Evolutionary conservation across 2,329 filamentous ascomycete genomes (phyloP).

Genomic region (Geosmithia morbida): DNA sequence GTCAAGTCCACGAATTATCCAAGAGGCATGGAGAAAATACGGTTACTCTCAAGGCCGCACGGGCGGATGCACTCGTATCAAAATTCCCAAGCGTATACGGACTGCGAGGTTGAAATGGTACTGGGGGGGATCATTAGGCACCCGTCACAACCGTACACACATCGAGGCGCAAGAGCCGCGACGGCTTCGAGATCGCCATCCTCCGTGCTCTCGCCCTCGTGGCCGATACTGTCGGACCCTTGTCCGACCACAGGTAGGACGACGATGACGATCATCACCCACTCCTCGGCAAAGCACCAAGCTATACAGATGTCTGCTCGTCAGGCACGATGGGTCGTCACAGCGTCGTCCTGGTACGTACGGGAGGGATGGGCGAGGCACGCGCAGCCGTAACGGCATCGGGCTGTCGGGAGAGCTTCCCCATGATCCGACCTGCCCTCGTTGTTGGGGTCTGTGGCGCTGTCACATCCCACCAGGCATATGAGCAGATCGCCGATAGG

Average conservation of each 20-base stretch:
- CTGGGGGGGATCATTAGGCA: too few relatives aligned
- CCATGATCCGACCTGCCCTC: conserved; percentile 12
- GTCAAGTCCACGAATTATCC: too few relatives aligned
- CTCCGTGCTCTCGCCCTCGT: conserved; percentile 6
- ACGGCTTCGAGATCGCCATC: conserved; percentile 4
- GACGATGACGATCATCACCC: neutral
- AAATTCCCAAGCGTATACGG: too few relatives aligned
- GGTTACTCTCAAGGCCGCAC: too few relatives aligned
- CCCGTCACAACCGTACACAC: too few relatives aligned
- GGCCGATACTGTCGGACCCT: conserved; percentile 4
- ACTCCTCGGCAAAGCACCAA: conserved; percentile 5
- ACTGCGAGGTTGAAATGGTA: too few relatives aligned
- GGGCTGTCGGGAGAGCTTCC: conserved; percentile 1
- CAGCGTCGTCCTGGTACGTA: conserved; percentile 8
- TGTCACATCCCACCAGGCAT: conserved; percentile 4
- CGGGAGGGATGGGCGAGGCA: conserved; percentile 1
- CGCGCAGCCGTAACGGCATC: conserved; percentile 1
- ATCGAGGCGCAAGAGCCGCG: neutral
- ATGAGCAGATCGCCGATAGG: neutral
- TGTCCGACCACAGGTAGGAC: conserved; percentile 6
- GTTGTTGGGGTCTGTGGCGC: conserved; percentile 19
- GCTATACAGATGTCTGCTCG: conserved; percentile 9
- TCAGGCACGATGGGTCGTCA: conserved; percentile 8
- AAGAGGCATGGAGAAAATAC: too few relatives aligned
- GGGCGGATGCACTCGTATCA: too few relatives aligned